Evolutionary conservation across 2,329 filamentous ascomycete genomes (phyloP).

Genomic region (Alternaria viburni): DNA sequence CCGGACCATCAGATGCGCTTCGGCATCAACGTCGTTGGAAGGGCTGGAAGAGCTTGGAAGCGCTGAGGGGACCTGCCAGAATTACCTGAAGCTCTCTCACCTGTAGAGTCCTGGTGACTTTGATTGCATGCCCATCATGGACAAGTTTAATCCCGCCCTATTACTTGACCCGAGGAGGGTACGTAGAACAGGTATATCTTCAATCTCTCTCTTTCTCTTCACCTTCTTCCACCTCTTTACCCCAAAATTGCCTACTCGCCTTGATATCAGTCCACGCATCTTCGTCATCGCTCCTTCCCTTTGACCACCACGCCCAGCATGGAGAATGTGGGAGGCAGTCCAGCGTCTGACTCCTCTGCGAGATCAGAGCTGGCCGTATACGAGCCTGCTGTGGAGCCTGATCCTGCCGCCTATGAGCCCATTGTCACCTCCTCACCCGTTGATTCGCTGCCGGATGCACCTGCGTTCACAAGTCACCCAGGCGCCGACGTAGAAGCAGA

Average conservation of each 20-base stretch:
- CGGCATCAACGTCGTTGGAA: constrained; percentile 4
- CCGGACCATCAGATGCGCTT: constrained; percentile 18
- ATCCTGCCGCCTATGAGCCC: not conserved
- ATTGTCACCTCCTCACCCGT: not conserved
- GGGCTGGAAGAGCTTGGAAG: not conserved
- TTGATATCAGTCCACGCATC: not conserved
- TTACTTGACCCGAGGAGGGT: constrained; percentile 34
- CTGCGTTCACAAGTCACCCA: constrained; percentile 6
- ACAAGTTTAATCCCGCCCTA: constrained; percentile 32
- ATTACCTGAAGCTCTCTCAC: constrained; percentile 7
- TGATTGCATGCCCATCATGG: constrained; percentile 6
- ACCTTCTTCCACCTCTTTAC: not conserved
- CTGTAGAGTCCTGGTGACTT: constrained; percentile 18
- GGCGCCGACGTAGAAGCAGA: not conserved
- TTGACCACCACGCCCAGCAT: not conserved
- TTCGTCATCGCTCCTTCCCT: not conserved
- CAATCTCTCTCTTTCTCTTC: constrained; percentile 1
- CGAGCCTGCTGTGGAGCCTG: not conserved
- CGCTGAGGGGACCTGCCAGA: not conserved
- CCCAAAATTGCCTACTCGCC: not conserved
- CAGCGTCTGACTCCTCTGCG: not conserved
- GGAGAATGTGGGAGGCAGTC: not conserved
- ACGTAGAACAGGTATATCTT: constrained; percentile 32
- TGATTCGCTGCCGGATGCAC: not conserved
- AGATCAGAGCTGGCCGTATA: not conserved